Evolutionary conservation across 169 alveolate genomes (phyloP), one percentile per base, ranked within the genome.

Genomic region (Cryptosporidium ryanae): DNA sequence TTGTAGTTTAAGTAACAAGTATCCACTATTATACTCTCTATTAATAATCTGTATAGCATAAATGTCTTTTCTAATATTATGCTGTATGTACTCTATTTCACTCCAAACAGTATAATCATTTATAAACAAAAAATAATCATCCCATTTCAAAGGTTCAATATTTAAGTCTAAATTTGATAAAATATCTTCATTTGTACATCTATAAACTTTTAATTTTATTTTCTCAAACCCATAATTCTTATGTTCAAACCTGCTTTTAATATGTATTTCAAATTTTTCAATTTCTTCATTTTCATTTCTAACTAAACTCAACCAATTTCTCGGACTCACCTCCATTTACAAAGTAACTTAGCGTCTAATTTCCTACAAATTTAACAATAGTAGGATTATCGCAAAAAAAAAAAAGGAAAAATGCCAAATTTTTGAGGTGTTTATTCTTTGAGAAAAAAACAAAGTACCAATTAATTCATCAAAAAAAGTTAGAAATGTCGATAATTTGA

Each of bases 1-100:
- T 3, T 21, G 15, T 32, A 76, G 64, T 46, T 44, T 76, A 15
- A 59, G 23, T 59, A 76, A 59, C 15, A 3, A 5, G 57, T 61
- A 29, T 15, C 18, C 29, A 10, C 13, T 18, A 31, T 61, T 15
- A 18, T 10, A 17, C 18, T 31, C 18, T 52, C 13, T 12, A 52
- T 8, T 21, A 52, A 52, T 38, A 52, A 52, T 52, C 12, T n/a
- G 63, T n/a, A 52, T n/a, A 52, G 6, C 27, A 1, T 52, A 17
- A 52, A 6, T 38, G 1, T 0, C 46, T 38, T 38, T 10, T 38
- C 8, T 10, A 6, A 38, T 38, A 6, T 4, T 4, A 38, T 6
- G 8, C 8, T 38, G 46, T 6, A 38, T 38, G 21, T 52, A 17
- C 13, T 52, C 63, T 52, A 52, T n/a, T 12, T 52, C 18, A 4